Conservation (phyloP, 345 rosid genomes). For the Melaleuca quinquenervia region DNA sequence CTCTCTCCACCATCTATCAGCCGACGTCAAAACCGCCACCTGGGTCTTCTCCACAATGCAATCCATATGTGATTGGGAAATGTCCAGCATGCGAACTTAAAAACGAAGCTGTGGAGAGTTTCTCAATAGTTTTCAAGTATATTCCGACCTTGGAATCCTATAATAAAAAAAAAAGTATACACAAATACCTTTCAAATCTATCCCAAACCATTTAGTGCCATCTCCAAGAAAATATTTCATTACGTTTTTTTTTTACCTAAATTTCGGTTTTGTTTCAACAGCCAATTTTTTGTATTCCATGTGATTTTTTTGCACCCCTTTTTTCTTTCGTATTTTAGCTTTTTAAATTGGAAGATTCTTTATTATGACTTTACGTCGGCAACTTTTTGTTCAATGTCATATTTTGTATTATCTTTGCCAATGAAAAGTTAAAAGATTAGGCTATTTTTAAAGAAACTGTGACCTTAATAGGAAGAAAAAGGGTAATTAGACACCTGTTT, state of each 20-base stretch:
- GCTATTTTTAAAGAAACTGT: background rate
- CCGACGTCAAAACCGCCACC: background rate
- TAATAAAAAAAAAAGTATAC: background rate
- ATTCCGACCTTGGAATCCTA: background rate
- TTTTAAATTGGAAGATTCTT: background rate
- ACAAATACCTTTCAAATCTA: background rate
- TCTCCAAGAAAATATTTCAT: background rate
- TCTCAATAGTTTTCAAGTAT: background rate
- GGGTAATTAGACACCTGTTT: background rate
- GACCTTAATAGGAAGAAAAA: background rate
- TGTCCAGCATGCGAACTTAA: background rate
- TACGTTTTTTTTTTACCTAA: background rate
- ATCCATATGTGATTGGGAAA: background rate
- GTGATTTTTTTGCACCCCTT: background rate
- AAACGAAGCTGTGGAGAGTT: background rate
- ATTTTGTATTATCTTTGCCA: background rate
- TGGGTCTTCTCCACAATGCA: background rate
- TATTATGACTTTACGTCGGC: background rate
- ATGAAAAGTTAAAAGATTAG: background rate
- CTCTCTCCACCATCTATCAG: background rate
- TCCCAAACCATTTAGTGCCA: background rate
- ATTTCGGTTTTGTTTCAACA: background rate
- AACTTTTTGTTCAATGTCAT: background rate
- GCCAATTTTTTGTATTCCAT: background rate
- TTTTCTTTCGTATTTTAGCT: background rate